A percentile compares a stretch with the other conserved stretches of the same genome.
phyloP scores from a whole-genome alignment of 345 rosid species.

The Iberis pinnata region DNA sequence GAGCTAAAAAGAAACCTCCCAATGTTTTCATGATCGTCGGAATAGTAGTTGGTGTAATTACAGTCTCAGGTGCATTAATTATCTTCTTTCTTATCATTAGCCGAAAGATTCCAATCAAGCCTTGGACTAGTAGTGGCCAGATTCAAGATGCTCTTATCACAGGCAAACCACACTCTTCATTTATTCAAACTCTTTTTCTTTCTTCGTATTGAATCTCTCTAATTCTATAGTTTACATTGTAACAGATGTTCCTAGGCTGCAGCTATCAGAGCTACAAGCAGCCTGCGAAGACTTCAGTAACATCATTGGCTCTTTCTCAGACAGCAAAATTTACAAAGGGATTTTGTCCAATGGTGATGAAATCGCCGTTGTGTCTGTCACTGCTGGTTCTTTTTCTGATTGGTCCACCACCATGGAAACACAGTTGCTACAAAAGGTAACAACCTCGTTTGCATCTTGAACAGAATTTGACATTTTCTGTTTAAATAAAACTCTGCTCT shows the following conservation, averaged over 20 bases:
- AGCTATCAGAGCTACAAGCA: constrained; percentile 74
- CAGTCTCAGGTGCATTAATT: constrained; percentile 34
- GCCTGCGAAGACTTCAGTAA: constrained; percentile 98
- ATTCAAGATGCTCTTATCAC: constrained; percentile 72
- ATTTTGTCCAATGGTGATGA: constrained; percentile 88
- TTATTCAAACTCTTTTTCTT: too few relatives aligned
- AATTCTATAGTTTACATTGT: not conserved
- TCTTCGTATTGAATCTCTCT: not conserved
- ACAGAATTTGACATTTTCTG: not conserved
- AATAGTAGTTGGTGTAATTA: constrained; percentile 30
- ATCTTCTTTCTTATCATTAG: constrained; percentile 40
- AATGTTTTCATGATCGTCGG: constrained; percentile 16
- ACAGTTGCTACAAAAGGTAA: constrained; percentile 75
- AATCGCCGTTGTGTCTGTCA: constrained; percentile 63
- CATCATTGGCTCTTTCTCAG: constrained; percentile 65
- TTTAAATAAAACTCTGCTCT: constrained; percentile 2
- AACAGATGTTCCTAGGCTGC: constrained; percentile 76
- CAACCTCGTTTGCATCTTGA: not conserved
- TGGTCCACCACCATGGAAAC: constrained; percentile 74
- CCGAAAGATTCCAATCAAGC: constrained; percentile 63
- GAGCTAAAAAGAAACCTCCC: constrained; percentile 1
- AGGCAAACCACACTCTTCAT: constrained; percentile 38
- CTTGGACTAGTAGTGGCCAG: constrained; percentile 87
- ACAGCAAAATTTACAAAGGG: constrained; percentile 74
- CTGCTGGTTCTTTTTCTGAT: constrained; percentile 38